Evolutionary conservation across 768 basidiomycete species (phyloP), one percentile per base, ranked within the genome.

Genomic region (Termitomyces sp.): DNA sequence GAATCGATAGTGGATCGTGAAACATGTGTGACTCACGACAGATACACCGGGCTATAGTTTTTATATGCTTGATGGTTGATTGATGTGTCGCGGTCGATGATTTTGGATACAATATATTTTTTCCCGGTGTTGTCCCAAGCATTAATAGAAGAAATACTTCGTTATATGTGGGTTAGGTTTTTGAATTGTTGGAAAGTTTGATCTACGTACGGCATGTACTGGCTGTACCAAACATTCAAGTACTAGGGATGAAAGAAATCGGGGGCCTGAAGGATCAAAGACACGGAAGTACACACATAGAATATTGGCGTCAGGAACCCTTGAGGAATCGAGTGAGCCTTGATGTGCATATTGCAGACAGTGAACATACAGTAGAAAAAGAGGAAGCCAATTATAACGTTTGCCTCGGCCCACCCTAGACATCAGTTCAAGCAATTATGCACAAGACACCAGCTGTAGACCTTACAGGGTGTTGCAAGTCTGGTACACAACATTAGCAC

Each of bases 391-490:
- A 74, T 70, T 55, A 81, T 75, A 30, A 90, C 75, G 67, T 90
- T 90, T 5, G 84, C 87, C 65, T 87, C 82, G 3, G 87, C 86
- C 88, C 87, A 90, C 87, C 87, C 89, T 67, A 38, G 28, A 57
- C 46, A 52, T 56, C 6, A 42, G 53, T 63, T 22, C 6, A 51
- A 24, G 3, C 45, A 18, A 33, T 13, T 16, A 22, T 6, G 68
- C 61, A 54, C 62, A 49, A 24, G 42, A 42, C 32, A 33, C 32
- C 38, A 53, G 10, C 42, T 13, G 38, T 32, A 50, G 6, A 9
- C 43, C 75, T 51, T 68, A 80, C 79, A 80, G 58, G 78, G 79
- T 44, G 79, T 79, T 36, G 77, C 75, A 44, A 80, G 76, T 18
- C 79, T 79, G 58, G 14, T 30, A 20, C 13, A 36, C 32, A 16